Evolutionary conservation across 306 rosid species (phyloP).

Genomic region (Ochetophila trinervis): DNA sequence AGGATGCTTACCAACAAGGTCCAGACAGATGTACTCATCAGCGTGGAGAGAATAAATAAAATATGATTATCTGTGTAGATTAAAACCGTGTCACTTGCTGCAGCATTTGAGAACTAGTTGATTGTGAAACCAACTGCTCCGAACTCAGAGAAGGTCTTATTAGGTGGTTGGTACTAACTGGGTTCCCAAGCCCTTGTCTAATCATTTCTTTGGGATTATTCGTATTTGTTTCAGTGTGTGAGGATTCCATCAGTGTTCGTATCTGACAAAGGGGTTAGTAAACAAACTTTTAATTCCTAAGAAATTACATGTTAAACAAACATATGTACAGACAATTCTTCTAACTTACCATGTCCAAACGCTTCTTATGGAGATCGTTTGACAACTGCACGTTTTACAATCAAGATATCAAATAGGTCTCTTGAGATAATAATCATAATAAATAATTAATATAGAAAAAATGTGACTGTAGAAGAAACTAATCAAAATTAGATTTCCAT

Average conservation of each 20-base stretch:
- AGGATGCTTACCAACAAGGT: constrained; percentile 29
- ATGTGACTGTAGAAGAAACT: neutral
- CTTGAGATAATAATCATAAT: neutral
- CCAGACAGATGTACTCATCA: constrained; percentile 13
- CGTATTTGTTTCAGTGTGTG: constrained; percentile 43
- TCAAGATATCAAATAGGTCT: constrained; percentile 19
- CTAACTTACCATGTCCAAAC: constrained; percentile 69
- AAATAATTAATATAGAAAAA: neutral
- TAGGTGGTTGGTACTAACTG: constrained; percentile 52
- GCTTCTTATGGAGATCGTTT: constrained; percentile 74
- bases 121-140: constrained; percentile 54
- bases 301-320: constrained; percentile 26
- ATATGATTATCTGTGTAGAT: constrained; percentile 10
- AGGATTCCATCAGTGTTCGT: constrained; percentile 65
- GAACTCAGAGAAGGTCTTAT: constrained; percentile 33
- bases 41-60: constrained; percentile 15
- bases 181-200: constrained; percentile 64
- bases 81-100: constrained; percentile 46
- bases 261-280: constrained; percentile 49
- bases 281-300: constrained; percentile 12
- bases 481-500: too few species aligned
- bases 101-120: constrained; percentile 46
- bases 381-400: constrained; percentile 51
- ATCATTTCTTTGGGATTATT: constrained; percentile 61
- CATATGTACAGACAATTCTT: constrained; percentile 15